Base-by-base conservation (phyloP, 805 yeast species). In the Ogataea dorogensis region DNA sequence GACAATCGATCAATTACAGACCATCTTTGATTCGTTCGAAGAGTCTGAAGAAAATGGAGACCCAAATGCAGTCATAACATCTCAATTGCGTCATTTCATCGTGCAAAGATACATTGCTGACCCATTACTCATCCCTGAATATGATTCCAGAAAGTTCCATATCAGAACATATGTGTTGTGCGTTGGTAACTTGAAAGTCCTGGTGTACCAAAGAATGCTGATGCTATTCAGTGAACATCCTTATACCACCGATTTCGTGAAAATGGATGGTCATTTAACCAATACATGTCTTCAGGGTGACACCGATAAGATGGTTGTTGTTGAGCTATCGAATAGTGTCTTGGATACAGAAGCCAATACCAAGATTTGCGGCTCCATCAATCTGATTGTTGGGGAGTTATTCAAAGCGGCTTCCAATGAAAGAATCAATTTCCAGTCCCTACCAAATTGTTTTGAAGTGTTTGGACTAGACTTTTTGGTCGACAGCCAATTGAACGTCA, bases 381-480 rank as follows among this genome's bases (percentile, higher is more conserved):
- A 79, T 49, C 67, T 62, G 5, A 73, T 84, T 30, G 74, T 83
- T 0, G 70, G 69, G 15, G 96, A 91, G 34, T 51, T 85, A 11
- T 93, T 85, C 61, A 67, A 65, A 40, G 97, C 96, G 1, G 98
- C 96, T 0, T 73, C 74, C 17, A 87, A 81, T 11, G 96, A 91
- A 52, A 78, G 81, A 46, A 75, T 89, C 62, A 87, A 87, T 57
- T 91, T 91, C 64, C 81, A 74, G 58, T 89, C 98, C 0, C 54
- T 89, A 40, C 61, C 65, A 1, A 87, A 87, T 58, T 91, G 94
- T 0, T 75, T 86, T 54, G 98, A 93, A 59, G 70, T 86, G 5
- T 93, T 72, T 56, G 98, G 98, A 0, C 67, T 93, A 11, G 98
- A 93, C 58, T 89, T 88, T 58, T 60, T 93, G 36, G 84, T 93